A percentile compares a stretch with the other conserved stretches of the same genome.
phyloP scores from a whole-genome alignment of 75 land plant species.

The Adiantum capillusveneris region DNA sequence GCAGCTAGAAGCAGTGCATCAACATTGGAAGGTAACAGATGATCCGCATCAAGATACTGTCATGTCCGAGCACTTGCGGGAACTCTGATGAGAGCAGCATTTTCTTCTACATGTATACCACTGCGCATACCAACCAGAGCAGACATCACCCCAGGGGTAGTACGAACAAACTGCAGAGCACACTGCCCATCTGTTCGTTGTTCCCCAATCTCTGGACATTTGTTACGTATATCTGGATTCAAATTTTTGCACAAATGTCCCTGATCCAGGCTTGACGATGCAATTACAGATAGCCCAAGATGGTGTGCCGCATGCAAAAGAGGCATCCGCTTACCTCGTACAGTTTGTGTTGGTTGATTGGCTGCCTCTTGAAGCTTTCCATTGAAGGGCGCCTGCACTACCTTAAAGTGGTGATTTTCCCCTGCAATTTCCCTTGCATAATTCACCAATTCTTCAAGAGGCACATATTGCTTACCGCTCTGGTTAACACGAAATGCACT shows the following conservation, averaged over 20 bases:
- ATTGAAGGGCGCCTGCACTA: constrained; percentile 12
- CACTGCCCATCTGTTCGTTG: constrained; percentile 23
- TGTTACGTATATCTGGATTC: not conserved
- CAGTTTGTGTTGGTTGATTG: constrained; percentile 6
- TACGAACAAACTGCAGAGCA: constrained; percentile 30
- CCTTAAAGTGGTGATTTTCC: constrained; percentile 15
- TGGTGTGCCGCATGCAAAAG: constrained; percentile 14
- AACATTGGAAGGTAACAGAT: too few species aligned
- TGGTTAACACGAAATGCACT: constrained; percentile 11
- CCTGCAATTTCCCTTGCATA: constrained; percentile 13
- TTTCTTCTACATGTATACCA: constrained; percentile 13
- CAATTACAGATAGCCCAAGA: constrained; percentile 11
- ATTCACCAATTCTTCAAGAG: constrained; percentile 8
- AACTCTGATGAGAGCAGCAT: not conserved
- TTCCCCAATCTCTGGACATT: constrained; percentile 11
- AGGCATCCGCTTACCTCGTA: constrained; percentile 6
- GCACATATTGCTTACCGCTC: constrained; percentile 1
- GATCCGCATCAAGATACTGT: too few species aligned
- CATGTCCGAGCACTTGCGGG: constrained; percentile 3
- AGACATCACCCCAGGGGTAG: constrained; percentile 21
- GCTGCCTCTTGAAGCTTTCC: constrained; percentile 10
- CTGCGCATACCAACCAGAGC: constrained; percentile 28
- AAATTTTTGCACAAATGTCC: constrained; percentile 11
- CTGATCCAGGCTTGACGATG: constrained; percentile 9
- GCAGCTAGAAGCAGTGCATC: too few species aligned